Conservation (phyloP, 768 basidiomycete genomes). For the Neoboletus magnificus region DNA sequence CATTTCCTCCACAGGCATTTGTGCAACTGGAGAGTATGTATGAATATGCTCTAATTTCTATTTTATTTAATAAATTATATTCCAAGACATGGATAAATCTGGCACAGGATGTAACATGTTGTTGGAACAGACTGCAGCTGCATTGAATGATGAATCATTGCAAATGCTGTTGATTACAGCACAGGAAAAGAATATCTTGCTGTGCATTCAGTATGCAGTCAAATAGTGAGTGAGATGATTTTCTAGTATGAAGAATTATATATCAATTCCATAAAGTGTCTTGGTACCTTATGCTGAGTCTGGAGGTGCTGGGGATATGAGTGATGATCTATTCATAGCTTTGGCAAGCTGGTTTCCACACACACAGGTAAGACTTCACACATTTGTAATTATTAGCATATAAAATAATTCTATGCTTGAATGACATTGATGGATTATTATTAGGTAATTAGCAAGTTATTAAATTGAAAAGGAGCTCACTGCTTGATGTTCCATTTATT, state of each 20-base stretch:
- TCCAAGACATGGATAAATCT: no score
- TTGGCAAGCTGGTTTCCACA: neutral
- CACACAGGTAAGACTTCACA: neutral
- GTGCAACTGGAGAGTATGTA: neutral
- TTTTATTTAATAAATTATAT: neutral
- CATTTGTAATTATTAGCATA: neutral
- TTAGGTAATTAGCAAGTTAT: neutral
- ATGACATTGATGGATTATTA: neutral
- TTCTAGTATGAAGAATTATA: no score
- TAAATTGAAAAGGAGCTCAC: neutral
- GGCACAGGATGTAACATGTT: no score
- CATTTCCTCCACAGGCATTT: no score
- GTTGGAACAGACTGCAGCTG: no score
- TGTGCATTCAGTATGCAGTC: neutral
- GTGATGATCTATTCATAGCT: neutral
- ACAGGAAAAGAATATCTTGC: neutral
- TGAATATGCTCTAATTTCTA: neutral
- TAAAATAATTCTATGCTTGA: neutral
- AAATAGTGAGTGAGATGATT: neutral
- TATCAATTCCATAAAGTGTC: neutral
- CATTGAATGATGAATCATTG: no score
- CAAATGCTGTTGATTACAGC: no score
- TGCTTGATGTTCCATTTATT: neutral
- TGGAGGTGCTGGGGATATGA: rapidly evolving
- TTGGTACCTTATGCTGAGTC: neutral